A percentile compares a stretch with the other conserved stretches of the same genome.
Evolutionary conservation across 306 rosid species (phyloP).

Genomic region (Inga oerstediana): DNA sequence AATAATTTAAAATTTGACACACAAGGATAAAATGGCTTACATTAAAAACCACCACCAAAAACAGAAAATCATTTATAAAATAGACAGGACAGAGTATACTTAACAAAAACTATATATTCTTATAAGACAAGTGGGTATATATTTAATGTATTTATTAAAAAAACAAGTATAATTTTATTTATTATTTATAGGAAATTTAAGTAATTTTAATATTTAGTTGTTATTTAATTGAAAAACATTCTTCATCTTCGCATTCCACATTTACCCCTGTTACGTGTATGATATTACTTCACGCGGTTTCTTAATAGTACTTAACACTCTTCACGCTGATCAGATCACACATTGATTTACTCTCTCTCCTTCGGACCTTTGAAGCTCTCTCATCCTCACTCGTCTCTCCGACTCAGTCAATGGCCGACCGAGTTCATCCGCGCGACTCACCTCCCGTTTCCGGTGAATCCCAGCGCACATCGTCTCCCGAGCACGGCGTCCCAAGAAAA

Average conservation of each 20-base stretch:
- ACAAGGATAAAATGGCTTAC: too few relatives aligned
- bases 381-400: not conserved
- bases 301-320: not conserved
- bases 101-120: not conserved
- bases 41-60: too few relatives aligned
- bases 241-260: not conserved
- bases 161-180: too few relatives aligned
- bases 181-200: not conserved
- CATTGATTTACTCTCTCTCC: not conserved
- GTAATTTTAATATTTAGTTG: not conserved
- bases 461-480: conserved; percentile 18
- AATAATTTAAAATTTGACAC: too few relatives aligned
- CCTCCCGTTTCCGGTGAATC: conserved; percentile 18
- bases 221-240: not conserved
- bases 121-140: not conserved
- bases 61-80: too few relatives aligned
- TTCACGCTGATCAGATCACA: not conserved
- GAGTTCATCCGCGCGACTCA: conserved; percentile 53
- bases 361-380: not conserved
- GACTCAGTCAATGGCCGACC: conserved; percentile 58
- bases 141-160: too few relatives aligned
- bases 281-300: conserved; percentile 12
- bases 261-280: conserved; percentile 5
- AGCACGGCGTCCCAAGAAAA: not conserved
- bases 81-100: too few relatives aligned